Base-by-base conservation (phyloP, 2,329 filamentous ascomycete genomes). In the Clonostachys rhizophaga region DNA sequence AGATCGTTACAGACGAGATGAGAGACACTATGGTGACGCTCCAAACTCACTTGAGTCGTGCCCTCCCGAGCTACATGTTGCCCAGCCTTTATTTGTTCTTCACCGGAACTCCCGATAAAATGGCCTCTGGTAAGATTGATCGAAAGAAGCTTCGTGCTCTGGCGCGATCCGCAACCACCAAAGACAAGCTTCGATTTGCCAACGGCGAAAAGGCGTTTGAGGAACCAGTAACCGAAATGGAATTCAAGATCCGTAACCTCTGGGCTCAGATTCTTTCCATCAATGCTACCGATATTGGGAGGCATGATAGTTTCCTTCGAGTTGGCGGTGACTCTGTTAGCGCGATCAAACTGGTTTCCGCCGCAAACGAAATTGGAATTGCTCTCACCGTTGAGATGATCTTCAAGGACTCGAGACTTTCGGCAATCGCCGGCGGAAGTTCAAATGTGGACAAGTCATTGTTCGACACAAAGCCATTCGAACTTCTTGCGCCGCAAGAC, bases 21-120 rank as follows among this genome's bases (percentile, higher is more conserved):
- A 30, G 24, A 30, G 24, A 30, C 24, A 30, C 24, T 2, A 30
- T 30, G 24, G 24, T 9, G 24, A 30, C 10, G 24, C 24, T 30
- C 1, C 24, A 30, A 30, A 30, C 24, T 30, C 24, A 30, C 3
- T 10, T 30, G 24, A 30, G 24, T 30, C 24, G 24, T 30, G 24
- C 24, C 9, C 24, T 30, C 24, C 36, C 36, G 2, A 18, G 11
- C 7, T 39, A 39, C 36, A 39, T 39, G 36, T 53, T 68, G 2
- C 66, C 66, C 1, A 55, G 53, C 5, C 44, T 56, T 5, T 67
- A 56, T 49, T 24, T 68, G 6, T 52, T 56, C 2, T 47, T 65
- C 6, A 42, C 51, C 34, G 40, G 45, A 6, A 50, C 64, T 5
- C 64, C 64, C 0, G 18, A 43, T 3, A 33, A 60, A n/a, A 42